Percentiles rank a stretch among this genome's conserved stretches.
Conservation (phyloP, 1,284 basidiomycete genomes). For the Blastosporella zonata region DNA sequence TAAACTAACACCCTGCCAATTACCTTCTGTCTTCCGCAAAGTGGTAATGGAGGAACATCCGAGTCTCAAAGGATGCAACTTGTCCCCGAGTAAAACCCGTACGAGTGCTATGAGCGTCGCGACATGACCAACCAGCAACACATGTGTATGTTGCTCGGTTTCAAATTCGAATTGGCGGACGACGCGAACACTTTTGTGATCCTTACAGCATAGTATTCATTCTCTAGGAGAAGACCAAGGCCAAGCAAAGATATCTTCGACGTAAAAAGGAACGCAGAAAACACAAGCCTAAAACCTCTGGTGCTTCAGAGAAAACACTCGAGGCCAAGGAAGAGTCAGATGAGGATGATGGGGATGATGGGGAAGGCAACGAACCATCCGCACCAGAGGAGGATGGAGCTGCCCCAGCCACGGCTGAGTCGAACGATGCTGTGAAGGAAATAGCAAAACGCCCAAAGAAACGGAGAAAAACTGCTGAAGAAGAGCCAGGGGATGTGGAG, state of each 20-base stretch:
- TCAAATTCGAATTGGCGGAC: background rate
- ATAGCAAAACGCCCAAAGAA: conserved; percentile 38
- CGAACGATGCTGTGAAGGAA: conserved; percentile 10
- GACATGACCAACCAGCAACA: conserved; percentile 7
- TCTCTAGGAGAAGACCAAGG: conserved; percentile 47
- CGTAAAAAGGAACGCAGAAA: conserved; percentile 64
- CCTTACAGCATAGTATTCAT: conserved; percentile 18
- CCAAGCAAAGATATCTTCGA: conserved; percentile 64
- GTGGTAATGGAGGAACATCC: conserved; percentile 1
- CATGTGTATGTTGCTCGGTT: background rate
- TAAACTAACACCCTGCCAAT: background rate
- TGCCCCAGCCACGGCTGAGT: conserved; percentile 3
- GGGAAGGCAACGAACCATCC: conserved; percentile 11
- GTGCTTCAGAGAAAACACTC: conserved; percentile 22
- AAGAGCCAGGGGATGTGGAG: conserved; percentile 20
- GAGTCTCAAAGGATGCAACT: background rate
- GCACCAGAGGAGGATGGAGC: conserved; percentile 14
- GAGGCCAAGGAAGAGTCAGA: conserved; percentile 17
- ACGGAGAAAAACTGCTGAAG: conserved; percentile 33
- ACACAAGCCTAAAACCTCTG: conserved; percentile 39
- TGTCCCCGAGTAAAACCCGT: background rate
- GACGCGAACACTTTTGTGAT: conserved; percentile 16
- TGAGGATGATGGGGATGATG: conserved; percentile 14
- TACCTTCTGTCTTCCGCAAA: background rate
- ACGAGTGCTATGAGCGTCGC: conserved; percentile 3